These are phyloP conservation scores for Herpotrichia juniperi DNA, from an alignment of 2,329 filamentous ascomycete genomes.

Conservation along the genomic window DNA sequence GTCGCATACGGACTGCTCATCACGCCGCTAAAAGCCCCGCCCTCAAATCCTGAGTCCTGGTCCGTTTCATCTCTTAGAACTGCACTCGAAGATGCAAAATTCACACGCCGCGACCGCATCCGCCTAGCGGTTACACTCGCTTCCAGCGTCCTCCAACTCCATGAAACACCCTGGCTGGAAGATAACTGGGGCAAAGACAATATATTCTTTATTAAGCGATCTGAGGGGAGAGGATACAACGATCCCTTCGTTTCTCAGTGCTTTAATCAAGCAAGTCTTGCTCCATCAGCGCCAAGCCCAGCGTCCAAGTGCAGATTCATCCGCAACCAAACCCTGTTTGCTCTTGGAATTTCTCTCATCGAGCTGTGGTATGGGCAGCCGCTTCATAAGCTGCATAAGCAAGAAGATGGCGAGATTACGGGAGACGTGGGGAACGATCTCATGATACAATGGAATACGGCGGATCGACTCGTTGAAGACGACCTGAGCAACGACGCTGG, in stretches of 20 bases:
- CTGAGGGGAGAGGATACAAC: slow-evolving; percentile 16
- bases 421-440: slow-evolving; percentile 11
- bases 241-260: slow-evolving; percentile 23
- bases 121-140: slow-evolving; percentile 25
- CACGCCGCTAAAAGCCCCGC: slow-evolving; percentile 15
- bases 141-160: slow-evolving; percentile 27
- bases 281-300: neutral
- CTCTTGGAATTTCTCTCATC: slow-evolving; percentile 40
- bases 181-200: slow-evolving; percentile 27
- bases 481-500: slow-evolving; percentile 32
- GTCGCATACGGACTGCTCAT: slow-evolving; percentile 24
- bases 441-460: slow-evolving; percentile 27
- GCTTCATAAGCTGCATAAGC: slow-evolving; percentile 22
- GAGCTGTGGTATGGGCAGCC: slow-evolving; percentile 40
- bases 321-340: slow-evolving; percentile 39
- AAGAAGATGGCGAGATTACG: slow-evolving; percentile 19
- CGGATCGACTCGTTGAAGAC: slow-evolving; percentile 29
- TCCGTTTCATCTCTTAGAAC: slow-evolving; percentile 15
- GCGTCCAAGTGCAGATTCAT: slow-evolving; percentile 22
- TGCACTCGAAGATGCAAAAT: slow-evolving; percentile 17
- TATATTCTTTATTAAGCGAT: slow-evolving; percentile 27
- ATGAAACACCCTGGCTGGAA: slow-evolving; percentile 30
- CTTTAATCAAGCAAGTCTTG: neutral
- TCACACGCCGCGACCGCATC: slow-evolving; percentile 21
- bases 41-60: slow-evolving; percentile 18